phyloP scores from a whole-genome alignment of 441 rosid genomes.

The Sinapis alba region DNA sequence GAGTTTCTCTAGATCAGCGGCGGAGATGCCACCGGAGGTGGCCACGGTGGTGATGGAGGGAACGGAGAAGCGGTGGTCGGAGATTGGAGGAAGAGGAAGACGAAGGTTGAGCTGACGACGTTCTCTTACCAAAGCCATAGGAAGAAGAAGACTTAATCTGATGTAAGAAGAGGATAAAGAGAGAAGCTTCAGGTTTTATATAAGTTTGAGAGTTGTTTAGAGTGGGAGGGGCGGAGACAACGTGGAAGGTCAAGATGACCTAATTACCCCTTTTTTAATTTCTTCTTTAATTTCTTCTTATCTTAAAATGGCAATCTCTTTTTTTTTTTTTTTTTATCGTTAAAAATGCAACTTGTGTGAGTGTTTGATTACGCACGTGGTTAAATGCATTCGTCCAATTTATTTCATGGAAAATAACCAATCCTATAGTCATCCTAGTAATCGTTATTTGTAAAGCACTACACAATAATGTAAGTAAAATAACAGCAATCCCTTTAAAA shows the following conservation, averaged over 20 bases:
- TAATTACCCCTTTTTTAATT: neutral
- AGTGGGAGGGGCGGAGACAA: constrained; percentile 29
- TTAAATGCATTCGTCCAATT: constrained; percentile 24
- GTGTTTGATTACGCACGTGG: constrained; percentile 38
- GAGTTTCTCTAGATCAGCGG: constrained; percentile 64
- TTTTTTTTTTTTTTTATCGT: neutral
- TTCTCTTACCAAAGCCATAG: constrained; percentile 74
- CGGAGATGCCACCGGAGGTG: constrained; percentile 20
- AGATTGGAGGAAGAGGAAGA: constrained; percentile 66
- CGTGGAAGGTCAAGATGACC: constrained; percentile 31
- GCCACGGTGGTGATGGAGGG: constrained; percentile 42
- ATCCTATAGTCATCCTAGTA: neutral
- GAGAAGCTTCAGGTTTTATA: constrained; percentile 31
- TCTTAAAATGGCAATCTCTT: neutral
- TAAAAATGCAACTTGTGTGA: constrained; percentile 34
- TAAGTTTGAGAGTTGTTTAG: neutral
- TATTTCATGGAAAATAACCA: constrained; percentile 23
- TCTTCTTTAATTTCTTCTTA: neutral
- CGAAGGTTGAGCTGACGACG: constrained; percentile 91
- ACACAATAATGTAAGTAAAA: neutral
- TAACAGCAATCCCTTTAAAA: neutral
- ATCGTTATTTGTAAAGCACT: neutral
- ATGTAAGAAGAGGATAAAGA: constrained; percentile 1
- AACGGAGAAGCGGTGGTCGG: constrained; percentile 68
- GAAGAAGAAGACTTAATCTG: neutral